Conservation (phyloP, 306 rosid genomes). For the Gleditsia sinensis region DNA sequence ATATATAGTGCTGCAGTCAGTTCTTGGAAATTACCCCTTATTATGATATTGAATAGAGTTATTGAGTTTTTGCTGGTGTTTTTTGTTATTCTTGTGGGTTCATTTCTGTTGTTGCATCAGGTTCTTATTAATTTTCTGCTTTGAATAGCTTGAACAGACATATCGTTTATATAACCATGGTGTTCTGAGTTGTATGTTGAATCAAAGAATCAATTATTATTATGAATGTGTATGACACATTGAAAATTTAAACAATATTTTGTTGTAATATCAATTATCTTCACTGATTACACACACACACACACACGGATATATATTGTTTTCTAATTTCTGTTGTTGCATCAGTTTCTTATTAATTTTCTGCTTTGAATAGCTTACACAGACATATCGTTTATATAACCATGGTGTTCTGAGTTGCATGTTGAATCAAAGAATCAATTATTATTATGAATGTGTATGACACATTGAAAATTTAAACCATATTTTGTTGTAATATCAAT, state of each 20-base stretch:
- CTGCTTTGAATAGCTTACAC: conserved; percentile 5
- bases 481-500: not conserved
- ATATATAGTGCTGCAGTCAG: too few relatives aligned
- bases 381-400: not conserved
- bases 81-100: not conserved
- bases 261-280: not conserved
- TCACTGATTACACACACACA: too few relatives aligned
- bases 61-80: not conserved
- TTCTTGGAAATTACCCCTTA: too few relatives aligned
- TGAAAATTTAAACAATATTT: not conserved
- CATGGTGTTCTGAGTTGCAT: conserved; percentile 5
- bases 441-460: not conserved
- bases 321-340: not conserved
- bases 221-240: not conserved
- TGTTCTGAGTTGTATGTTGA: conserved; percentile 16
- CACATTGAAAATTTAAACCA: not conserved
- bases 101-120: not conserved
- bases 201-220: not conserved
- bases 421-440: not conserved
- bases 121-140: conserved; percentile 1
- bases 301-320: not conserved
- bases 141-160: conserved; percentile 8
- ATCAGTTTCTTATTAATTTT: not conserved
- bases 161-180: not conserved
- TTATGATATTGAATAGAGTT: too few relatives aligned